These are phyloP conservation scores for Saccharomyces eubayanus DNA, from an alignment of 805 yeast species.

Conservation along the genomic window DNA sequence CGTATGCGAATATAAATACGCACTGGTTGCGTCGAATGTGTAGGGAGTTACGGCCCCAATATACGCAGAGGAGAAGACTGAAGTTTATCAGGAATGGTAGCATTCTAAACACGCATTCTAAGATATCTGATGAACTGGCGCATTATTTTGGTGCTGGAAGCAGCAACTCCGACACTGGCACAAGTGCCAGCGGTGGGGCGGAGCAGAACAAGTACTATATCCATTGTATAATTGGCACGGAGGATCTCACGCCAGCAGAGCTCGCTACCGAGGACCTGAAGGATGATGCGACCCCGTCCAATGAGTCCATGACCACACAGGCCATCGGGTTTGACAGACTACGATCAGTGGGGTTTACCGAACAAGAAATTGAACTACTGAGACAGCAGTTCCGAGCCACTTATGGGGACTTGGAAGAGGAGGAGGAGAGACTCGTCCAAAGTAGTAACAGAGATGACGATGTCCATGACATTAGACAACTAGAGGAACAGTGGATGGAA, in stretches of 20 bases:
- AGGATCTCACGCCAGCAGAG: constrained; percentile 31
- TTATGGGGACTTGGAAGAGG: constrained; percentile 42
- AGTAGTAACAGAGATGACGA: constrained; percentile 11
- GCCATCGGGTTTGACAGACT: constrained; percentile 83
- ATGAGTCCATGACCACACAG: constrained; percentile 33
- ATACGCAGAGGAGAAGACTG: constrained; percentile 15
- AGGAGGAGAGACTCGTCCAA: constrained; percentile 1
- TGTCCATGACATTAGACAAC: constrained; percentile 45
- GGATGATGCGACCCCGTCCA: constrained; percentile 33
- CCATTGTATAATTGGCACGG: constrained; percentile 71
- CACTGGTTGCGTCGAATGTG: constrained; percentile 26
- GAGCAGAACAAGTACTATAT: constrained; percentile 42
- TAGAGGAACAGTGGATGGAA: constrained; percentile 87
- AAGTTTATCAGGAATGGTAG: constrained; percentile 27
- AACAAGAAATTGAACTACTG: constrained; percentile 62
- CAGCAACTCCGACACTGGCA: not conserved
- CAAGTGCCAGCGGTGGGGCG: not conserved
- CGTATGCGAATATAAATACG: constrained; percentile 15
- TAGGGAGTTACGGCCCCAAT: constrained; percentile 16
- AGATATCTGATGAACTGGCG: constrained; percentile 12
- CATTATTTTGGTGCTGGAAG: constrained; percentile 9
- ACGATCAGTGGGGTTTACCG: constrained; percentile 74
- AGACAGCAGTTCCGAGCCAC: constrained; percentile 66
- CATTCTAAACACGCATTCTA: constrained; percentile 15
- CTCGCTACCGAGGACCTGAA: constrained; percentile 50